These are phyloP conservation scores for Forsythia viridissima DNA, from an alignment of 257 asterid species.

Conservation along the genomic window DNA sequence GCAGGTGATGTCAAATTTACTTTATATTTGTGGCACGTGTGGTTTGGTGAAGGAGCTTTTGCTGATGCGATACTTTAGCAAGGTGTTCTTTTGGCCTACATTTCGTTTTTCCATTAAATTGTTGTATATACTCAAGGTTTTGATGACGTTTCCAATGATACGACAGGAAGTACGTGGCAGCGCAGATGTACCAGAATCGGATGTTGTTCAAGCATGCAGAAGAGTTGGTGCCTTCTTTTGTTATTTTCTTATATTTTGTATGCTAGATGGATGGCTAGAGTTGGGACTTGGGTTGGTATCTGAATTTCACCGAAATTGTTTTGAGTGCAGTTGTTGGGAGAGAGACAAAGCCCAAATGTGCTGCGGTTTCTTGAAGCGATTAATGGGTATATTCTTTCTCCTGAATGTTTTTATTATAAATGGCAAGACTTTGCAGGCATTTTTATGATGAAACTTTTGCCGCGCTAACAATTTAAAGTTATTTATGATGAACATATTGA, in stretches of 20 bases:
- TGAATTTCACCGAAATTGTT: not conserved
- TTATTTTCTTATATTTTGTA: not conserved
- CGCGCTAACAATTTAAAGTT: too few species aligned
- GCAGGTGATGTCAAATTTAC: constrained; percentile 93
- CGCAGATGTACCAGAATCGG: constrained; percentile 56
- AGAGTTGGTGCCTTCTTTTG: constrained; percentile 40
- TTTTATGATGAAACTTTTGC: not conserved
- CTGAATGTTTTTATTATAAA: constrained; percentile 1
- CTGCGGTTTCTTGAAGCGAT: constrained; percentile 71
- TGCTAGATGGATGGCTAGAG: not conserved
- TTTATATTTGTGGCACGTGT: constrained; percentile 91
- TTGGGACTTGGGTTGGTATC: not conserved
- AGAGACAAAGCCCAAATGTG: constrained; percentile 70
- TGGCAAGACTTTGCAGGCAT: not conserved
- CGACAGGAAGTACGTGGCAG: constrained; percentile 56
- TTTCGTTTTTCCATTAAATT: constrained; percentile 9
- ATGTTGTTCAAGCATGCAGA: constrained; percentile 53
- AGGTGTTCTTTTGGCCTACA: constrained; percentile 44
- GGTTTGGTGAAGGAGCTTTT: constrained; percentile 76
- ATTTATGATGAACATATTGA: not conserved
- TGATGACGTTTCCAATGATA: constrained; percentile 9
- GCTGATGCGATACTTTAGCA: constrained; percentile 95
- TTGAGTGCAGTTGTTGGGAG: constrained; percentile 61
- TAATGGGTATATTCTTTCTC: constrained; percentile 44
- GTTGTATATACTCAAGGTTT: constrained; percentile 4